Conservation (phyloP, 1,284 basidiomycete genomes). For the Chalciporus sp. region DNA sequence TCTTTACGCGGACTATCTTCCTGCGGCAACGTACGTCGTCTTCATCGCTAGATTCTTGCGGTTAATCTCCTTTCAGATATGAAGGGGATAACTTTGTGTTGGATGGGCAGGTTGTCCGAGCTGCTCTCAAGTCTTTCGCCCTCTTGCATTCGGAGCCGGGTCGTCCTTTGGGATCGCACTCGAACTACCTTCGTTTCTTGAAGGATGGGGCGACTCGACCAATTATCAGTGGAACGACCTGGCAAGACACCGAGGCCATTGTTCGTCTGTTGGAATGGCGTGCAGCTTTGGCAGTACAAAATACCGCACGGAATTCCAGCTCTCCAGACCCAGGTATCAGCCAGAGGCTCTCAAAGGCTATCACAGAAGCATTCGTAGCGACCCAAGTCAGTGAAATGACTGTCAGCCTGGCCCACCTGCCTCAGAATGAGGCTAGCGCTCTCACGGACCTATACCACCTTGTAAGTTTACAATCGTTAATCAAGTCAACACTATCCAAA, state of each 20-base stretch:
- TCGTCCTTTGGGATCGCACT: conserved; percentile 48
- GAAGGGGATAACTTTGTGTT: conserved; percentile 82
- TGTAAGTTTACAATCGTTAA: conserved; percentile 40
- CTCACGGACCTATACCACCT: conserved; percentile 51
- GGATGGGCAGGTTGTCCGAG: conserved; percentile 71
- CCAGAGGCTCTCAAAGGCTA: conserved; percentile 60
- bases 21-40: conserved; percentile 58
- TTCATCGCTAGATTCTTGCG: neutral
- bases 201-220: conserved; percentile 20
- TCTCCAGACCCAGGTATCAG: conserved; percentile 53
- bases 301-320: conserved; percentile 41
- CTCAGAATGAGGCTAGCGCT: conserved; percentile 36
- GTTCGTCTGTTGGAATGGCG: conserved; percentile 61
- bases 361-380: conserved; percentile 70
- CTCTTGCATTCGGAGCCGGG: conserved; percentile 23
- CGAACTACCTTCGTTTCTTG: conserved; percentile 56
- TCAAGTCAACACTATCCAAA: neutral
- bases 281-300: conserved; percentile 58
- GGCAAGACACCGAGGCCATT: conserved; percentile 25
- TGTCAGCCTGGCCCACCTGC: conserved; percentile 31
- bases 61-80: conserved; percentile 44
- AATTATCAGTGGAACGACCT: conserved; percentile 7
- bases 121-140: conserved; percentile 62
- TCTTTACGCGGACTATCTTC: conserved; percentile 66
- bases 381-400: conserved; percentile 54